Conservation (phyloP, 129 eudicot genomes). For the sunflower (Helianthus annuus) region HanXRQr2.0-SUNRISE NC_035449.2:143568225-143568724, state of each 20-base stretch:
- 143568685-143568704: not conserved
- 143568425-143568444: not conserved
- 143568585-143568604: not conserved
- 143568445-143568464: not conserved
- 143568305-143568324: not conserved
- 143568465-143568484: not conserved
- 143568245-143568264: not conserved
- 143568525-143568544: not conserved
- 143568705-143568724: not conserved
- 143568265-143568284: not conserved
- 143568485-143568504: not conserved
- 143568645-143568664: not conserved
- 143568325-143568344: not conserved
- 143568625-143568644: not conserved
- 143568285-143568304: not conserved
- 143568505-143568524: not conserved
- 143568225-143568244: not conserved
- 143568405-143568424: conserved; percentile 2
- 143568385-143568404: conserved; percentile 5
- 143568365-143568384: not conserved
- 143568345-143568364: not conserved
- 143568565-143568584: too few relatives aligned
- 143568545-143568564: not conserved
- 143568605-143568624: not conserved
- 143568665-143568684: not conserved